Base-by-base conservation (phyloP, 1,284 basidiomycete genomes). In the Termitomyces sp. region DNA sequence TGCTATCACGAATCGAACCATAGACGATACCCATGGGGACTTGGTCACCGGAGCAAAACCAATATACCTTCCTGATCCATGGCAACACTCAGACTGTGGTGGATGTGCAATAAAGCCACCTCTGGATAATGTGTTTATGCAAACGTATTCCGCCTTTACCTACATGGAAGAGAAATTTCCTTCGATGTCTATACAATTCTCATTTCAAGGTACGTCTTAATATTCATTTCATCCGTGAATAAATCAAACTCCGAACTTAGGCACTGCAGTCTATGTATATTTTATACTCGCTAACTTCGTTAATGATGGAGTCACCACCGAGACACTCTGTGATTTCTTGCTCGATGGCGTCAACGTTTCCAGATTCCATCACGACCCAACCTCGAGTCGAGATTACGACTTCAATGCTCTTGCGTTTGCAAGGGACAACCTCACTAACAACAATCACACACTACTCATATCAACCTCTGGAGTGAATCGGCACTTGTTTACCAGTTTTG, bases 11-110 rank as follows among this genome's bases (percentile, higher is more conserved):
- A 73, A 73, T 54, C 60, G 67, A 41, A 72, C 70, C 1, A 74
- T 74, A 30, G 72, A 74, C 53, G 71, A 73, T 50, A 64, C 64
- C 3, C 54, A 65, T 48, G 71, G 71, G 8, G 72, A 73, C 53
- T 61, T 61, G 7, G 58, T 65, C n/a, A 73, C 69, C 8, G 64
- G 65, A 10, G 52, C 45, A n/a, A 51, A 48, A 26, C 70, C 70
- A 10, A 55, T 57, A 5, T 74, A 68, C 55, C 19, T 31, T 10
- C 62, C 53, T 5, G 10, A 33, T 0, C 57, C 62, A 38, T 73
- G 72, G 72, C 59, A 64, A 26, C 65, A 62, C 40, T 52, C 12
- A 10, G 53, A 53, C 8, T 72, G 72, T 15, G 13, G 13, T 36
- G 34, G 34, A 36, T 36, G 34, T 36, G 34, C 13, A 12, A 36